Evolutionary conservation across 345 rosid genomes (phyloP).

Genomic region (Corchorus olitorius): DNA sequence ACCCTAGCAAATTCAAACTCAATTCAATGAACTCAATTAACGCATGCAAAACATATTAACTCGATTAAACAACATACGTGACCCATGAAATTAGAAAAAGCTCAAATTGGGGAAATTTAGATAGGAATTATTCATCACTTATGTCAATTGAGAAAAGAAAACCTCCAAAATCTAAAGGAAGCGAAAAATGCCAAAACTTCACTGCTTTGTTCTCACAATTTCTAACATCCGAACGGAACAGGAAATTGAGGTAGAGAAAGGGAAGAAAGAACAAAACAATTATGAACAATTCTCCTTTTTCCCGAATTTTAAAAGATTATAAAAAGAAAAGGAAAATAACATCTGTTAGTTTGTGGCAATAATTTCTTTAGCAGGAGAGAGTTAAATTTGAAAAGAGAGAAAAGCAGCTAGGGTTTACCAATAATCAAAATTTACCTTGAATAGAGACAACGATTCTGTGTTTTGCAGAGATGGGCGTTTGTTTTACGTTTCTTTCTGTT

Average conservation of each 20-base stretch:
- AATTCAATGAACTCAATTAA: neutral
- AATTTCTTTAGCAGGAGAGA: neutral
- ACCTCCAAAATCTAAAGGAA: neutral
- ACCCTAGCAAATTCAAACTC: neutral
- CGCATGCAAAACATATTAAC: neutral
- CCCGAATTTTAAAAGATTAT: neutral
- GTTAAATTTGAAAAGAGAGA: neutral
- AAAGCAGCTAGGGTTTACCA: neutral
- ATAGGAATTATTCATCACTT: neutral
- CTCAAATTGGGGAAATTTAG: neutral
- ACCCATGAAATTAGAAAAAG: neutral
- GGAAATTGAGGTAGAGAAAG: neutral
- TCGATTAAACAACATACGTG: neutral
- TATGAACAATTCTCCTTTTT: neutral
- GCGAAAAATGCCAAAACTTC: neutral
- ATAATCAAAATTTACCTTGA: slow-evolving; percentile 3
- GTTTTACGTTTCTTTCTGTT: neutral
- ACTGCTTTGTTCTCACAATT: neutral
- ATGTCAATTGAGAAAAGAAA: neutral
- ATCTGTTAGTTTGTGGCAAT: neutral
- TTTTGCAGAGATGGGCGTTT: neutral
- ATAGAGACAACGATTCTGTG: neutral
- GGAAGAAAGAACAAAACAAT: neutral
- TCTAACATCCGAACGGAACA: neutral
- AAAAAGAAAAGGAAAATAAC: neutral